phyloP scores from a whole-genome alignment of 192 early-diverging fungal genomes.

The Coemansia furcata region DNA sequence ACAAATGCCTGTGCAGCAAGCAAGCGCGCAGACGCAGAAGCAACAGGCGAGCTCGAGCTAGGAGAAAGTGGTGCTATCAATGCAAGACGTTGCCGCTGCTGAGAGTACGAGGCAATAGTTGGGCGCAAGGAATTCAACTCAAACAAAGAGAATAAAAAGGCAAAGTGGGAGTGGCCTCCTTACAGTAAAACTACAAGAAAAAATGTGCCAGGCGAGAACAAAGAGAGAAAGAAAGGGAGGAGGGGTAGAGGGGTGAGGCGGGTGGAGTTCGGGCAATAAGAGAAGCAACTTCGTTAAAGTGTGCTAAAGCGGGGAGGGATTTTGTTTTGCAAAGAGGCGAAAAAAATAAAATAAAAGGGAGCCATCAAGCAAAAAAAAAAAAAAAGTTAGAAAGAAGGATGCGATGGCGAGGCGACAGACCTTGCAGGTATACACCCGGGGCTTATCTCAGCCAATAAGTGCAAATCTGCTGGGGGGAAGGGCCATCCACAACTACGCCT shows the following conservation, averaged over 20 bases:
- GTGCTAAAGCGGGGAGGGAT: conserved; percentile 2
- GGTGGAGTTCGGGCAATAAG: neutral
- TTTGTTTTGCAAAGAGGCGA: neutral
- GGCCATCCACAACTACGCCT: neutral
- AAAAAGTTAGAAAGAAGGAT: neutral
- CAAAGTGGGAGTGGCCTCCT: neutral
- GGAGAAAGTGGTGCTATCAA: neutral
- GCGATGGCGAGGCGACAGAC: neutral
- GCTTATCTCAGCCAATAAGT: conserved; percentile 1
- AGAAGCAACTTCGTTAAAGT: conserved; percentile 3
- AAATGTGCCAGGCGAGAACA: neutral
- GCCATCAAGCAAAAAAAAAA: neutral
- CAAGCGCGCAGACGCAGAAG: neutral
- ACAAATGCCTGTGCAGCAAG: neutral
- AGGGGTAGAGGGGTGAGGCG: neutral
- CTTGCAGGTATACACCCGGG: neutral
- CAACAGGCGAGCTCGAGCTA: neutral
- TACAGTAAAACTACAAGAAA: neutral
- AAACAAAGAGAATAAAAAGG: neutral
- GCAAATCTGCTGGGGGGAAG: neutral
- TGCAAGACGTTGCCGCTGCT: neutral
- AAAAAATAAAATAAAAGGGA: neutral
- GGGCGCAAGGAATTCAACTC: neutral
- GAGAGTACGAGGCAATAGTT: too few species aligned
- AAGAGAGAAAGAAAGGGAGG: conserved; percentile 1